Conservation (phyloP, 371 early-diverging fungal genomes). For the Dichotomocladium elegans region DNA sequence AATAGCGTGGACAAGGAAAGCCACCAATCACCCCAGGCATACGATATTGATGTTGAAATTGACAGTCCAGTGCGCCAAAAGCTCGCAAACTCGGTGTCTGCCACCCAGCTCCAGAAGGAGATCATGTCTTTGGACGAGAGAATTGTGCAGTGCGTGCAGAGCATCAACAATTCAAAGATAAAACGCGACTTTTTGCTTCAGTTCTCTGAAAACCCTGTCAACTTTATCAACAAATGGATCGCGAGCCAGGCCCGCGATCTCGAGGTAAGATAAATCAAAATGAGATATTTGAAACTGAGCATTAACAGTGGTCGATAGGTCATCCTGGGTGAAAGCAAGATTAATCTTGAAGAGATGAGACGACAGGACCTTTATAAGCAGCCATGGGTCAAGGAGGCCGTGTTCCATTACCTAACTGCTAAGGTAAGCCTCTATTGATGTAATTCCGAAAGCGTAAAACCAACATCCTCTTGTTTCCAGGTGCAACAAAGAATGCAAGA, state of each 20-base stretch:
- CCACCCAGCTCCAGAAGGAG: constrained; percentile 47
- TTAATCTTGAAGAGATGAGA: constrained; percentile 81
- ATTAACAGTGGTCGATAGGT: constrained; percentile 28
- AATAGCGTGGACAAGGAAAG: constrained; percentile 62
- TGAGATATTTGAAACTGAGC: too few species aligned
- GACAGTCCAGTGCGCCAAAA: constrained; percentile 69
- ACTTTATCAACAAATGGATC: constrained; percentile 90
- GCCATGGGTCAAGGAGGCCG: constrained; percentile 86
- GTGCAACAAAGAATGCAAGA: constrained; percentile 53
- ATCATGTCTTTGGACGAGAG: constrained; percentile 61
- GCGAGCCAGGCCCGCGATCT: constrained; percentile 90
- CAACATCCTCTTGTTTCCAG: too few species aligned
- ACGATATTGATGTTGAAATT: constrained; percentile 88
- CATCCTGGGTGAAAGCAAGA: constrained; percentile 80
- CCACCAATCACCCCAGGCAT: constrained; percentile 64
- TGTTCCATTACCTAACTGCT: constrained; percentile 80
- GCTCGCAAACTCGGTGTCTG: constrained; percentile 38
- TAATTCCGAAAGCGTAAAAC: not conserved
- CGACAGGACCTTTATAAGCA: constrained; percentile 80
- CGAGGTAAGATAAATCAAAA: constrained; percentile 44
- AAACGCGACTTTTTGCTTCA: constrained; percentile 92
- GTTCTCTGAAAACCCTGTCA: constrained; percentile 84
- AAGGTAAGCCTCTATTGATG: constrained; percentile 50
- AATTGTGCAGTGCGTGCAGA: constrained; percentile 70
- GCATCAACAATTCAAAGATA: constrained; percentile 80